These are phyloP conservation scores for Bipolaris zeicola DNA, from an alignment of 2,329 filamentous ascomycete genomes.

Conservation along the genomic window DNA sequence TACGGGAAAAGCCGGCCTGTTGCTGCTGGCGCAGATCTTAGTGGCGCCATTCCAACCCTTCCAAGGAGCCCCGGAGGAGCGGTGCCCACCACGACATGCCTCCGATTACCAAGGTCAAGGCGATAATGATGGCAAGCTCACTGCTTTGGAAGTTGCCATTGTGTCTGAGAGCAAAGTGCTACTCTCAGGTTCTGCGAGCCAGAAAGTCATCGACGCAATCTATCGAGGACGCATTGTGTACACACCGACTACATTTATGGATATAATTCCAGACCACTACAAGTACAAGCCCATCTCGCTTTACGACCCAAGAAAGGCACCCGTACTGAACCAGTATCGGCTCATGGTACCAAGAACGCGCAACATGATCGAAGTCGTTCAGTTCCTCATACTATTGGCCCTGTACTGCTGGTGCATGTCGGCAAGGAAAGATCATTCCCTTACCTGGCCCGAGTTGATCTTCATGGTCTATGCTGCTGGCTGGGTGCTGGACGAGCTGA, in stretches of 20 bases:
- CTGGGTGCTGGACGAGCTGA: conserved; percentile 79
- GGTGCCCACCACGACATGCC: conserved; percentile 61
- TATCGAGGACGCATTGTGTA: conserved; percentile 82
- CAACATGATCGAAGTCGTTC: conserved; percentile 74
- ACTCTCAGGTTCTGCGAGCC: conserved; percentile 75
- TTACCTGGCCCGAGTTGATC: conserved; percentile 65
- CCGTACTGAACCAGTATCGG: conserved; percentile 82
- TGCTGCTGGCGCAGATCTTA: conserved; percentile 77
- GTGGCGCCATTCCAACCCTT: conserved; percentile 86
- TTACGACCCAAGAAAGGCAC: conserved; percentile 77
- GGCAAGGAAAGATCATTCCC: conserved; percentile 62
- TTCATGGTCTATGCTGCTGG: conserved; percentile 78
- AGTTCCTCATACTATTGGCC: conserved; percentile 71
- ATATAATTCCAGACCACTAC: conserved; percentile 85
- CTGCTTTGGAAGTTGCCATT: conserved; percentile 82
- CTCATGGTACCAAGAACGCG: conserved; percentile 80
- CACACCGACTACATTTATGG: conserved; percentile 79
- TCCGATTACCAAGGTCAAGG: conserved; percentile 55
- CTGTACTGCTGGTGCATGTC: conserved; percentile 77
- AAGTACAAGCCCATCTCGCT: conserved; percentile 81
- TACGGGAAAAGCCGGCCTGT: conserved; percentile 69
- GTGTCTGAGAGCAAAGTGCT: conserved; percentile 81
- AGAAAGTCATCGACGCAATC: conserved; percentile 81
- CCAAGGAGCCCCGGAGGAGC: conserved; percentile 74
- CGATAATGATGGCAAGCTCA: conserved; percentile 66